These are phyloP conservation scores for Emmonsiellopsis sp. DNA, from an alignment of 2,329 filamentous ascomycete species.

Conservation along the genomic window DNA sequence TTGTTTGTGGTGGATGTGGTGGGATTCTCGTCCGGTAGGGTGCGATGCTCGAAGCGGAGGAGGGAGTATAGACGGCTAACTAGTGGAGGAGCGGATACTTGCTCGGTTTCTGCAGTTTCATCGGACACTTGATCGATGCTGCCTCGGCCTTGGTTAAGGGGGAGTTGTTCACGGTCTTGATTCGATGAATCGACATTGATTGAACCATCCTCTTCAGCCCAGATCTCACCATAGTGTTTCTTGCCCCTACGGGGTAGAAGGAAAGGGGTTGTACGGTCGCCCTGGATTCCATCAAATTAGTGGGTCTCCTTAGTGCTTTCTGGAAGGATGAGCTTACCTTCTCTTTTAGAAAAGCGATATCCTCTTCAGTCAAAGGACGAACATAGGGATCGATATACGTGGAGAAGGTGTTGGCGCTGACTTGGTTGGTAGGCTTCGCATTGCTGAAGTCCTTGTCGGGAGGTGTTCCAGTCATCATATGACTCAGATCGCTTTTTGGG, in stretches of 20 bases:
- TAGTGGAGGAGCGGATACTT: conserved; percentile 81
- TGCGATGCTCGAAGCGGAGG: conserved; percentile 62
- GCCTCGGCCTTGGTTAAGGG: conserved; percentile 74
- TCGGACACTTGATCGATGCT: conserved; percentile 82
- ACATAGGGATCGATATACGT: conserved; percentile 89
- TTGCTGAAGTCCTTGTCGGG: conserved; percentile 95
- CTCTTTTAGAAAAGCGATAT: conserved; percentile 85
- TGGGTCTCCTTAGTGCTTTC: conserved; percentile 1
- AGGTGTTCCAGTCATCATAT: conserved; percentile 78
- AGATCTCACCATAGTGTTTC: conserved; percentile 78
- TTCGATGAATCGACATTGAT: conserved; percentile 62
- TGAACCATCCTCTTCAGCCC: conserved; percentile 85
- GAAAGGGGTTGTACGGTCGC: conserved; percentile 75
- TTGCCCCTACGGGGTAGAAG: conserved; percentile 77
- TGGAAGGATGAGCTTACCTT: conserved; percentile 38
- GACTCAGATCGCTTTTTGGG: conserved; percentile 67
- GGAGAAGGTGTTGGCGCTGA: conserved; percentile 88
- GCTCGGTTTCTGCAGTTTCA: conserved; percentile 76
- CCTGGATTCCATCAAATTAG: conserved; percentile 33
- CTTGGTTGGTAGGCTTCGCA: conserved; percentile 87
- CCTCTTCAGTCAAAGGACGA: conserved; percentile 80
- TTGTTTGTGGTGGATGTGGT: conserved; percentile 49
- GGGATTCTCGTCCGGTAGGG: conserved; percentile 47
- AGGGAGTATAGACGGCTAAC: conserved; percentile 70
- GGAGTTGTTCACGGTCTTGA: conserved; percentile 55